These are phyloP conservation scores for Leishmania lainsoni DNA, from an alignment of 208 protist genomes.

Conservation along the genomic window DNA sequence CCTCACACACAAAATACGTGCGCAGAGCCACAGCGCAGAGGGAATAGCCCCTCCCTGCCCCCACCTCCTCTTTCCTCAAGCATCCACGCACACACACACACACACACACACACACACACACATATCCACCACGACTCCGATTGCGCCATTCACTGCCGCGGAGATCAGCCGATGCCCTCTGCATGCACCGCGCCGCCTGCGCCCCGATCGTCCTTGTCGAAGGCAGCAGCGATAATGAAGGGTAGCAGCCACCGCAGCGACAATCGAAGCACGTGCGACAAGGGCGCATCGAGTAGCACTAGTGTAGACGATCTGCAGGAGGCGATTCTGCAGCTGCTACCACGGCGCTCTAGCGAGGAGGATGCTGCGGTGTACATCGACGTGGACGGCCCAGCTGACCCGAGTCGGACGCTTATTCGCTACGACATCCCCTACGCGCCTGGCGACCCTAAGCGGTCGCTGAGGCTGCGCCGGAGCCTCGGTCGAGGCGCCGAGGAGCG, in stretches of 20 bases:
- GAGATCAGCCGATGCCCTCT: constrained; percentile 4
- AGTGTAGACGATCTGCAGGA: constrained; percentile 16
- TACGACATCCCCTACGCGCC: constrained; percentile 85
- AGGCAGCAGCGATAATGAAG: not conserved
- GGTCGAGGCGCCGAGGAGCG: constrained; percentile 30
- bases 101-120: not conserved
- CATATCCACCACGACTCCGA: not conserved
- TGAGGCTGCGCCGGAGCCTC: constrained; percentile 56
- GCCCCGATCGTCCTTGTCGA: constrained; percentile 1
- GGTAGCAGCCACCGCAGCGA: not conserved
- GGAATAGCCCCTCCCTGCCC: not conserved
- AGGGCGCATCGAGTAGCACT: not conserved
- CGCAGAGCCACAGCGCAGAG: not conserved
- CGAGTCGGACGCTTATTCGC: constrained; percentile 61
- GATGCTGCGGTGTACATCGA: constrained; percentile 49
- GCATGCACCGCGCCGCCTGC: constrained; percentile 6
- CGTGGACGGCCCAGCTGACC: constrained; percentile 66
- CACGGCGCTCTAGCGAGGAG: constrained; percentile 14
- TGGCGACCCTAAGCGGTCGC: constrained; percentile 57
- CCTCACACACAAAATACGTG: not conserved
- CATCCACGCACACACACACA: not conserved
- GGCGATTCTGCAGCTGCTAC: constrained; percentile 44
- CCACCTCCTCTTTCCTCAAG: not conserved
- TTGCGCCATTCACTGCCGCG: not conserved
- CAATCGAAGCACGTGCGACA: not conserved